These are phyloP conservation scores for Apophysomyces ossiformis DNA, from an alignment of 371 early-diverging fungal genomes.

Conservation along the genomic window DNA sequence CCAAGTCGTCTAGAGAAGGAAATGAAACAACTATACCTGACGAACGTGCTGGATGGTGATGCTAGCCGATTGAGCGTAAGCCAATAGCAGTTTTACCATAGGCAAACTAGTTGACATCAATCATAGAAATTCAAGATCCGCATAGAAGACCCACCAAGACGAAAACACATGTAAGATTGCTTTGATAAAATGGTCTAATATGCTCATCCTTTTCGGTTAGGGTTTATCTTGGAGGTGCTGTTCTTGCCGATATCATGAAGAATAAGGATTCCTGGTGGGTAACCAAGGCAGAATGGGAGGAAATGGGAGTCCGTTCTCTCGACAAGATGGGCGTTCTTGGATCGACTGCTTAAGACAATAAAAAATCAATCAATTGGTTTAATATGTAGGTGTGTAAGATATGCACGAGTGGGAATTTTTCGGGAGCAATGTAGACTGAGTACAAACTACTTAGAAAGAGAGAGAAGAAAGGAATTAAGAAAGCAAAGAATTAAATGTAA, in stretches of 20 bases:
- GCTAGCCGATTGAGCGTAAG: slow-evolving; percentile 79
- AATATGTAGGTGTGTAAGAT: slow-evolving; percentile 10
- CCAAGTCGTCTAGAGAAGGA: slow-evolving; percentile 97
- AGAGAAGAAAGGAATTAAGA: not conserved
- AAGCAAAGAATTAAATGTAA: slow-evolving; percentile 13
- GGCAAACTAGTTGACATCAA: not conserved
- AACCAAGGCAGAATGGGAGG: slow-evolving; percentile 93
- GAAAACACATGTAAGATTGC: slow-evolving; percentile 84
- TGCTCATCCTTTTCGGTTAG: slow-evolving; percentile 15
- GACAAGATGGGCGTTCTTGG: slow-evolving; percentile 69
- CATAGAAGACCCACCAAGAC: slow-evolving; percentile 97
- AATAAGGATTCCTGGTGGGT: slow-evolving; percentile 93
- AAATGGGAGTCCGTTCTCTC: slow-evolving; percentile 84
- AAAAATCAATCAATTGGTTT: slow-evolving; percentile 8
- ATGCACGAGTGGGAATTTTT: not conserved
- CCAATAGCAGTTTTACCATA: slow-evolving; percentile 8
- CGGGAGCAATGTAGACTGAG: slow-evolving; percentile 9
- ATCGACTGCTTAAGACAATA: slow-evolving; percentile 38
- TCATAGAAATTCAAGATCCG: slow-evolving; percentile 93
- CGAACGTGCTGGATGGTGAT: slow-evolving; percentile 87
- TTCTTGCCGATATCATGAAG: slow-evolving; percentile 96
- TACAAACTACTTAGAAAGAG: slow-evolving; percentile 10
- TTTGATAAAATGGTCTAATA: not conserved
- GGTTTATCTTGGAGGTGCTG: slow-evolving; percentile 98
- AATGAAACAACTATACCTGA: slow-evolving; percentile 94